Base-by-base conservation (phyloP, 2,329 filamentous ascomycete genomes). In the Malbranchea zuffiana region DNA sequence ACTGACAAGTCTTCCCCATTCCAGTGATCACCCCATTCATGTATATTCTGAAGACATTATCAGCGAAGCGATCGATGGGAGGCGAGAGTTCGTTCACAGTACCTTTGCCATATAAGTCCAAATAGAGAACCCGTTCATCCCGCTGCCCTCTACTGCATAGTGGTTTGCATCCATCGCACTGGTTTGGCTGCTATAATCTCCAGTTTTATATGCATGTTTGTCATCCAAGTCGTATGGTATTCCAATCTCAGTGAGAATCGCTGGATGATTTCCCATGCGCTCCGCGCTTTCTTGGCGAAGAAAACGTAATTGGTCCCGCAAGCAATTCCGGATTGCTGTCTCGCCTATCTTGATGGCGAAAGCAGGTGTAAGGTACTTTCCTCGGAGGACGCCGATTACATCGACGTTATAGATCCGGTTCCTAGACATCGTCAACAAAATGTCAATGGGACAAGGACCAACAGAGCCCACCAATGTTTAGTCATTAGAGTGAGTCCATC, bases 211-310 rank as follows among this genome's bases (percentile, higher is more conserved):
- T 1, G 90, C 90, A 52, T 90, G 71, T 60, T 94, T 87, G 47
- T 94, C 79, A 53, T 98, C 88, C 92, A 98, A 96, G 55, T 98
- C 90, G 55, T 94, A 98, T 0, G 90, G 90, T 41, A 98, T 95
- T 5, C 90, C 90, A 51, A 96, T 96, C 55, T 98, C 90, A 1
- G 85, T 92, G 57, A 95, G 76, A 3, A 98, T 63, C 49, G 86
- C 85, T 0, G 90, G 90, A 49, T 92, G 87, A 15, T 82, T 76
- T 13, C 90, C 90, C 67, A 86, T 84, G 41, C 85, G 78, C 38
- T 93, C 80, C n/a, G 81, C 63, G 0, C 88, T 92, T 60, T 98
- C 90, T 47, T 92, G 72, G 33, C 78, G 73, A 35, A 98, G 81
- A 1, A 80, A 80, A 4, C 75, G 75, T 23, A 98, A 71, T 54